Percentiles rank a stretch among this genome's conserved stretches.
Conservation (phyloP, 2,329 filamentous ascomycete species). For the Verticillium nubilum region DNA sequence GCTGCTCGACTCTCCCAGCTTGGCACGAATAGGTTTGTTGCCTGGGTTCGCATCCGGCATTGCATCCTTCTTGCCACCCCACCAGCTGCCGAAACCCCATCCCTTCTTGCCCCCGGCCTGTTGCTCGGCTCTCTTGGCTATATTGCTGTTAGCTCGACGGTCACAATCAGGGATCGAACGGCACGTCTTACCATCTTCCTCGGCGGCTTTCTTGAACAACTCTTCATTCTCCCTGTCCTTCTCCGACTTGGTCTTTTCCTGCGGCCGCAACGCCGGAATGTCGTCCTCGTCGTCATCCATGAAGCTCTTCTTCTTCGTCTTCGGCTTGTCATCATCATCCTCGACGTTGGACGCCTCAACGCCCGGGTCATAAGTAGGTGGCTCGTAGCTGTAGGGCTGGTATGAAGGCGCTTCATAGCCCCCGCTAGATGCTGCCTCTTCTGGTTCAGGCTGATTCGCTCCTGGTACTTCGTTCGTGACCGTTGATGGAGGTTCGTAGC, state of each 20-base stretch:
- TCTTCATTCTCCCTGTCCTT: conserved; percentile 79
- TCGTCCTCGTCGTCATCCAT: conserved; percentile 81
- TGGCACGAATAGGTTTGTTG: conserved; percentile 79
- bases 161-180: not conserved
- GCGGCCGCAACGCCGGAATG: conserved; percentile 40
- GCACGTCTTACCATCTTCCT: conserved; percentile 57
- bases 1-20: conserved; percentile 86
- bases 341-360: conserved; percentile 33
- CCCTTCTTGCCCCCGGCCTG: conserved; percentile 52
- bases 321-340: conserved; percentile 44
- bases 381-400: conserved; percentile 53
- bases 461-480: conserved; percentile 22
- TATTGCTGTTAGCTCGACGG: conserved; percentile 10
- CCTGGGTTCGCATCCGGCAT: conserved; percentile 26
- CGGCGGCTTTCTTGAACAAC: conserved; percentile 78
- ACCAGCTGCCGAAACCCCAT: conserved; percentile 85
- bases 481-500: conserved; percentile 44
- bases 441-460: conserved; percentile 16
- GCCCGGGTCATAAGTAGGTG: conserved; percentile 51
- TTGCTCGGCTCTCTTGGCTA: conserved; percentile 54
- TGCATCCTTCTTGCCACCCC: conserved; percentile 66
- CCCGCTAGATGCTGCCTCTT: conserved; percentile 25
- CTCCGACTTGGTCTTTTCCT: conserved; percentile 57
- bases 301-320: conserved; percentile 68
- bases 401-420: conserved; percentile 59